These are phyloP conservation scores for Saturnispora kantuleensis DNA, from an alignment of 805 yeast species.

Conservation along the genomic window DNA sequence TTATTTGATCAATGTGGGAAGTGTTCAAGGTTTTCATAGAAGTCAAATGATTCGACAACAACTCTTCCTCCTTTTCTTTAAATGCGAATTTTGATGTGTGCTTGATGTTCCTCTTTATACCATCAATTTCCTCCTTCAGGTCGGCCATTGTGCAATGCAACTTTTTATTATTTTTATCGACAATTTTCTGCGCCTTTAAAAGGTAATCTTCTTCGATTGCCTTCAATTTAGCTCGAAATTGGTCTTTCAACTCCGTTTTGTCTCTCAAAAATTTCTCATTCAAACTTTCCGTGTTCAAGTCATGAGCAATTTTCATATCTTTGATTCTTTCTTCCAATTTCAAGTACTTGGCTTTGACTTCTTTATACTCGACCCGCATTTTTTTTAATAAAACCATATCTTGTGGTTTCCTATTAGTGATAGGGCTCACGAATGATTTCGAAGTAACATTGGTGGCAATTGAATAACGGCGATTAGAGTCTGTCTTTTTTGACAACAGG, in stretches of 20 bases:
- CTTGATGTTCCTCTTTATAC: neutral
- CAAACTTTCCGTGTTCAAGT: slow-evolving; percentile 15
- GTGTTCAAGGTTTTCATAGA: neutral
- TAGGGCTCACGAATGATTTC: too few species aligned
- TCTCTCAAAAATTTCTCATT: neutral
- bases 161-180: slow-evolving; percentile 26
- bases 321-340: slow-evolving; percentile 20
- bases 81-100: slow-evolving; percentile 5
- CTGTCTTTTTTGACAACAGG: too few species aligned
- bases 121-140: slow-evolving; percentile 16
- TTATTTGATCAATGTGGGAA: neutral
- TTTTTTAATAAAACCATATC: neutral
- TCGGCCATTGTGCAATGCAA: slow-evolving; percentile 24
- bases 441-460: too few species aligned
- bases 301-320: slow-evolving; percentile 18
- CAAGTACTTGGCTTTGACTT: slow-evolving; percentile 14
- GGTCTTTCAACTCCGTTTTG: neutral
- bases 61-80: neutral
- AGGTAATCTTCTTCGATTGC: slow-evolving; percentile 14
- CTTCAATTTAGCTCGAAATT: slow-evolving; percentile 23
- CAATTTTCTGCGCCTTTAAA: slow-evolving; percentile 28
- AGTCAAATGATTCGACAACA: neutral
- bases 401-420: neutral
- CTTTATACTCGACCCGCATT: neutral
- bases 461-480: too few species aligned